phyloP scores from a whole-genome alignment of 2,329 filamentous ascomycete genomes.

The Coniochaeta sp. region DNA sequence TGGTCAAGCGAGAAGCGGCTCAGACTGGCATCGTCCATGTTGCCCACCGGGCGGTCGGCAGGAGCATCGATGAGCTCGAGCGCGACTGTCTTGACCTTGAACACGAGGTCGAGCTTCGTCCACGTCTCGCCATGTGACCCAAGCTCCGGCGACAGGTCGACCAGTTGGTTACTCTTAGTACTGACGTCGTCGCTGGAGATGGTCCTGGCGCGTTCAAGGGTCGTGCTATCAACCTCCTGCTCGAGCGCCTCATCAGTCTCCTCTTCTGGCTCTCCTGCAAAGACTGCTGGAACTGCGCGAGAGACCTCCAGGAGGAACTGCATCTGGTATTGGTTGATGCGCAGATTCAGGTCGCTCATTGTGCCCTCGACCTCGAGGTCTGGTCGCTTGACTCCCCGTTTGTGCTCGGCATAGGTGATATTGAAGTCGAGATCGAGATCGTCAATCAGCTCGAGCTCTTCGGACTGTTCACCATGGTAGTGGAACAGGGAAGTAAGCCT shows the following conservation, averaged over 20 bases:
- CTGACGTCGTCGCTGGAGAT: slow-evolving; percentile 28
- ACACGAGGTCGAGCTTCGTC: slow-evolving; percentile 90
- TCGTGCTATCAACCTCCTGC: slow-evolving; percentile 60
- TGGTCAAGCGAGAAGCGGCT: slow-evolving; percentile 93
- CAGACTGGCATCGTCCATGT: slow-evolving; percentile 71
- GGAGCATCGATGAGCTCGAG: slow-evolving; percentile 78
- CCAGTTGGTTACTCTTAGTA: slow-evolving; percentile 31
- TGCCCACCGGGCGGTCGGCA: slow-evolving; percentile 69
- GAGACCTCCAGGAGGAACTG: slow-evolving; percentile 85
- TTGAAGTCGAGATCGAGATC: slow-evolving; percentile 92
- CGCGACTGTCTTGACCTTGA: slow-evolving; percentile 80
- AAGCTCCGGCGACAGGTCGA: slow-evolving; percentile 63
- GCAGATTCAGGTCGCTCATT: slow-evolving; percentile 89
- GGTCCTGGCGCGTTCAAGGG: slow-evolving; percentile 40
- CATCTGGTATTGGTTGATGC: slow-evolving; percentile 83
- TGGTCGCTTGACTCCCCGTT: slow-evolving; percentile 66
- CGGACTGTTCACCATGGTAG: slow-evolving; percentile 62
- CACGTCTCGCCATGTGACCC: slow-evolving; percentile 64
- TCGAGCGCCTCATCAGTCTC: slow-evolving; percentile 68
- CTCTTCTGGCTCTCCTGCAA: slow-evolving; percentile 66
- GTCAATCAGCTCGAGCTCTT: slow-evolving; percentile 94
- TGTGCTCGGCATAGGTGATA: slow-evolving; percentile 86
- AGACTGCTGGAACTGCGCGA: slow-evolving; percentile 79
- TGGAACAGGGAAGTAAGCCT: slow-evolving; percentile 84
- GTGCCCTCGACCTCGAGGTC: slow-evolving; percentile 87